Conservation (phyloP, 176 grass and related monocot genomes). For the Bromus sterilis region DNA sequence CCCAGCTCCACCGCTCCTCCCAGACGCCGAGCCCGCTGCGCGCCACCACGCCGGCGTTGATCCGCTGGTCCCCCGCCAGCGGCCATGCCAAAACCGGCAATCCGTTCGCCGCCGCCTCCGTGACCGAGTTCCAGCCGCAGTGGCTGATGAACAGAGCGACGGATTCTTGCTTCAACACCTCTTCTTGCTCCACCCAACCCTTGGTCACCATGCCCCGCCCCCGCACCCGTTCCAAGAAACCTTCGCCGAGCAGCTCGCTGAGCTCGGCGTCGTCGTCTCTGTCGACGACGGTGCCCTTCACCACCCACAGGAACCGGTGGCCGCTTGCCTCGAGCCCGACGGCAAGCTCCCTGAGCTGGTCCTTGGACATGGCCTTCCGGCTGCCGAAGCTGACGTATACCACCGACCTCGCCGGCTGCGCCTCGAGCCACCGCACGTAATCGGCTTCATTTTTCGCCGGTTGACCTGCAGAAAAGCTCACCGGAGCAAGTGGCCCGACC, state of each 20-base stretch:
- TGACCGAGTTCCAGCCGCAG: slow-evolving; percentile 78
- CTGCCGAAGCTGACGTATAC: slow-evolving; percentile 78
- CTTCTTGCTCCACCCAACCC: slow-evolving; percentile 66
- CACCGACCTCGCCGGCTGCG: slow-evolving; percentile 60
- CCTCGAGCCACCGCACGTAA: slow-evolving; percentile 32
- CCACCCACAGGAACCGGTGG: slow-evolving; percentile 72
- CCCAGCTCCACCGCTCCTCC: slow-evolving; percentile 58
- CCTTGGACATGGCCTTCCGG: slow-evolving; percentile 33
- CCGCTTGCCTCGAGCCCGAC: slow-evolving; percentile 47
- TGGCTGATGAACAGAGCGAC: slow-evolving; percentile 71
- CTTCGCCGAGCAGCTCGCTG: slow-evolving; percentile 31
- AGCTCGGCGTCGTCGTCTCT: slow-evolving; percentile 27
- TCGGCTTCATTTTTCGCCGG: not conserved
- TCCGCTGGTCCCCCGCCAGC: slow-evolving; percentile 47
- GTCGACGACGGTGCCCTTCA: slow-evolving; percentile 54
- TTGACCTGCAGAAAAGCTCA: not conserved
- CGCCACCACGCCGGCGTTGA: slow-evolving; percentile 41
- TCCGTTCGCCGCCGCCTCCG: slow-evolving; percentile 42
- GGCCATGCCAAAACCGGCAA: slow-evolving; percentile 63
- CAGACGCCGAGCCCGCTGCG: slow-evolving; percentile 34
- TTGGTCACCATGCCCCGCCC: slow-evolving; percentile 47
- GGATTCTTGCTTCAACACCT: slow-evolving; percentile 36
- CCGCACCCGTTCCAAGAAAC: slow-evolving; percentile 32
- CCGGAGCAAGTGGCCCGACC: slow-evolving; percentile 24
- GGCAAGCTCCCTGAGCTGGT: slow-evolving; percentile 53